These are phyloP conservation scores for Hamamelis virginiana DNA, from an alignment of 164 flowering plant species.

Conservation along the genomic window DNA sequence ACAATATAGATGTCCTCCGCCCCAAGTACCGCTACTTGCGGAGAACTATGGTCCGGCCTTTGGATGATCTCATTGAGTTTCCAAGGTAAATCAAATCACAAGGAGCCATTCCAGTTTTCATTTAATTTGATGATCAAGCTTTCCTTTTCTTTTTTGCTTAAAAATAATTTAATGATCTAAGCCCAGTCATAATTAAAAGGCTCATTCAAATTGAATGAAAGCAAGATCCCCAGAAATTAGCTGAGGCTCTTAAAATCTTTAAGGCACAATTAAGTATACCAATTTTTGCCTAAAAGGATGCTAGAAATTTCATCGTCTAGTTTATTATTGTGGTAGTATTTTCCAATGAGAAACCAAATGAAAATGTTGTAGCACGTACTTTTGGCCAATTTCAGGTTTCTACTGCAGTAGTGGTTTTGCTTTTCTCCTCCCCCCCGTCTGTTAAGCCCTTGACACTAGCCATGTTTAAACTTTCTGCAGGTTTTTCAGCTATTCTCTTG, in stretches of 20 bases:
- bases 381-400: background rate
- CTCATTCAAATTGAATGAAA: background rate
- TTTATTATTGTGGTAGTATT: background rate
- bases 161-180: background rate
- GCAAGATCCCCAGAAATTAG: no score
- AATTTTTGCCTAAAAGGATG: background rate
- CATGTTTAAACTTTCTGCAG: conserved; percentile 32
- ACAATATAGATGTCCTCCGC: conserved; percentile 73
- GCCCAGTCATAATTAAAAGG: background rate
- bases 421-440: background rate
- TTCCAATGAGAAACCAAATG: no score
- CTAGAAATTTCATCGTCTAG: background rate
- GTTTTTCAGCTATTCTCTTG: conserved; percentile 93
- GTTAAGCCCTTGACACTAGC: background rate
- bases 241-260: conserved; percentile 1
- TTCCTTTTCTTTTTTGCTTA: background rate
- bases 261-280: background rate
- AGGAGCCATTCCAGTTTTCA: background rate
- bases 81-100: conserved; percentile 58
- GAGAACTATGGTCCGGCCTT: conserved; percentile 80
- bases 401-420: background rate
- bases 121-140: background rate
- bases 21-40: conserved; percentile 87
- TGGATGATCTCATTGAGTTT: conserved; percentile 84
- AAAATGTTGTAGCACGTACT: no score